Conservation (phyloP, 495 filamentous ascomycete species). For the Physcia stellaris region DNA sequence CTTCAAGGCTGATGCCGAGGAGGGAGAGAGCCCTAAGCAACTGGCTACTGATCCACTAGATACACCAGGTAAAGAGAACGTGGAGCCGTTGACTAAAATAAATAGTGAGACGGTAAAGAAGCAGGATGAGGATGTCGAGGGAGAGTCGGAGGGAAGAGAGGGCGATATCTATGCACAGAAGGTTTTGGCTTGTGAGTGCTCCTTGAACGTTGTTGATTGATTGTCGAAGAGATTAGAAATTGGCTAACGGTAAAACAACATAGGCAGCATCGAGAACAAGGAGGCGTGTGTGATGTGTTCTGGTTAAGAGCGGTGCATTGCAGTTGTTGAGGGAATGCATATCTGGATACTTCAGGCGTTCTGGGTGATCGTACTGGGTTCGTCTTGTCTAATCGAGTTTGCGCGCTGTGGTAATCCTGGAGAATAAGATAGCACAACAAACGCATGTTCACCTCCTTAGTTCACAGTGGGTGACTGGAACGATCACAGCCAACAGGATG, state of each 20-base stretch:
- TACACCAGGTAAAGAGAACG: slow-evolving; percentile 37
- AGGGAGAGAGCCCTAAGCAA: slow-evolving; percentile 63
- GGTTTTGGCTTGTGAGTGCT: slow-evolving; percentile 57
- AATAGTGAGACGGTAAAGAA: slow-evolving; percentile 32
- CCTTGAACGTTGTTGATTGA: not conserved
- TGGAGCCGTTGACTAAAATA: slow-evolving; percentile 31
- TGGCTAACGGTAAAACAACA: slow-evolving; percentile 4
- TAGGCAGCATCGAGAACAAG: slow-evolving; percentile 77
- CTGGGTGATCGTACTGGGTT: too few species aligned
- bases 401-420: too few species aligned
- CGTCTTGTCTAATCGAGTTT: too few species aligned
- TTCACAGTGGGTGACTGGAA: too few species aligned
- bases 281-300: slow-evolving; percentile 76
- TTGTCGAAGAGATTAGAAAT: not conserved
- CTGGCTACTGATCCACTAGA: slow-evolving; percentile 54
- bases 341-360: too few species aligned
- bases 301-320: slow-evolving; percentile 1
- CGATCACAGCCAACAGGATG: too few species aligned
- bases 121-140: slow-evolving; percentile 51
- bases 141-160: slow-evolving; percentile 55
- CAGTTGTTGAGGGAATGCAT: too few species aligned
- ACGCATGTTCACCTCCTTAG: too few species aligned
- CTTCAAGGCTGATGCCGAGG: slow-evolving; percentile 55
- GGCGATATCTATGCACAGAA: slow-evolving; percentile 87
- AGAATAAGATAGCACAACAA: too few species aligned